Evolutionary conservation across 148 eudicot genomes (phyloP).

Genomic region (Vaccinium darrowii): DNA sequence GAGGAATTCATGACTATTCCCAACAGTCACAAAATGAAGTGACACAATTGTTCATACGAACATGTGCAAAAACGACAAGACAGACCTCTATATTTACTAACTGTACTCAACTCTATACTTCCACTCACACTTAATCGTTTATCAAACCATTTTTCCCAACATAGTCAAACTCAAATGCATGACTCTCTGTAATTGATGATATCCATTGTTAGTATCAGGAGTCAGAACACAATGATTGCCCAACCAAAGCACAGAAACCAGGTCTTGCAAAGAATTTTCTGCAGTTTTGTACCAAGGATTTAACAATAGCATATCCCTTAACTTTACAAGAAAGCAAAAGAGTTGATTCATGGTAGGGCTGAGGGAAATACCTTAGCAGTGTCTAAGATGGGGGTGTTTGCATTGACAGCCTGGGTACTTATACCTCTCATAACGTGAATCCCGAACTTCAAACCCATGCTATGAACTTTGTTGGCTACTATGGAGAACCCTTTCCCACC

Average conservation of each 20-base stretch:
- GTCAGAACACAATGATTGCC: neutral
- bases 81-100: neutral
- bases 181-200: neutral
- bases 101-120: neutral
- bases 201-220: neutral
- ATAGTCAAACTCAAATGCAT: neutral
- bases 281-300: neutral
- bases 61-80: neutral
- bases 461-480: conserved; percentile 78
- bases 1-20: neutral
- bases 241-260: neutral
- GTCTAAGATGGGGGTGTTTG: conserved; percentile 86
- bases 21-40: neutral
- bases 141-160: neutral
- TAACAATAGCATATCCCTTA: neutral
- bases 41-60: neutral
- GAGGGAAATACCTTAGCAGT: conserved; percentile 52
- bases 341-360: neutral
- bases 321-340: neutral
- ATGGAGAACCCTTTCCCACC: conserved; percentile 78
- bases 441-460: conserved; percentile 95
- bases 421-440: conserved; percentile 97
- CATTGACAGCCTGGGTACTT: conserved; percentile 79
- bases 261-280: neutral
- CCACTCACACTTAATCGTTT: neutral